Evolutionary conservation across 1,284 basidiomycete genomes (phyloP).

Genomic region (Butyriboletus appendiculatus): DNA sequence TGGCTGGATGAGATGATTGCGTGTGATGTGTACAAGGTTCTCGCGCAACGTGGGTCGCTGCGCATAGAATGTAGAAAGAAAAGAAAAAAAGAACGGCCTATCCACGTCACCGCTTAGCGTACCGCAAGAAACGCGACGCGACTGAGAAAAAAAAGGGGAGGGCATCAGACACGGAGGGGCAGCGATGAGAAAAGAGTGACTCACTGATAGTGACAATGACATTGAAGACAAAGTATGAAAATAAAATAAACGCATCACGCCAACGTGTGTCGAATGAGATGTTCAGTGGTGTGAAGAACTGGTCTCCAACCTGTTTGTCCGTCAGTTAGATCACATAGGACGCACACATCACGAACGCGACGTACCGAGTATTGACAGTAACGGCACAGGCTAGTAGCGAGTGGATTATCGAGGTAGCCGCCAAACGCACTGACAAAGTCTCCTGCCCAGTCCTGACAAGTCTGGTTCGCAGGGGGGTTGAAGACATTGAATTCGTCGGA

Average conservation of each 20-base stretch:
- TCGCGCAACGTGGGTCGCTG: neutral
- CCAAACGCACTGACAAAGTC: slow-evolving; percentile 63
- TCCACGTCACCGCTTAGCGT: slow-evolving; percentile 54
- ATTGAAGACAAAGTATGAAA: slow-evolving; percentile 75
- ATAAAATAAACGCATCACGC: slow-evolving; percentile 75
- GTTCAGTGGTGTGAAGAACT: slow-evolving; percentile 71
- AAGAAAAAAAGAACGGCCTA: too few species aligned
- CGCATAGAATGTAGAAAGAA: neutral
- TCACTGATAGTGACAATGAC: slow-evolving; percentile 65
- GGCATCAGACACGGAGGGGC: slow-evolving; percentile 1
- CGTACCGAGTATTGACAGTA: slow-evolving; percentile 68
- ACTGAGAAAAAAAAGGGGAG: slow-evolving; percentile 35
- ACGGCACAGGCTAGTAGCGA: slow-evolving; percentile 60
- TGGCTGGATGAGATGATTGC: neutral
- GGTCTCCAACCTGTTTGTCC: slow-evolving; percentile 51
- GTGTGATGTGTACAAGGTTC: neutral
- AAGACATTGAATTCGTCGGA: slow-evolving; percentile 68
- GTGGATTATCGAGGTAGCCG: slow-evolving; percentile 80
- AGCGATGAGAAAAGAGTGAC: slow-evolving; percentile 18
- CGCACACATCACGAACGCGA: neutral
- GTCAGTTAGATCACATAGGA: neutral
- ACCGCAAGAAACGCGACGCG: slow-evolving; percentile 76
- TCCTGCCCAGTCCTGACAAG: slow-evolving; percentile 70
- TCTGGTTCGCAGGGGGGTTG: slow-evolving; percentile 73
- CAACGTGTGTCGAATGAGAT: slow-evolving; percentile 69